Conservation (phyloP, 2,329 filamentous ascomycete species). For the Claviceps arundinis region DNA sequence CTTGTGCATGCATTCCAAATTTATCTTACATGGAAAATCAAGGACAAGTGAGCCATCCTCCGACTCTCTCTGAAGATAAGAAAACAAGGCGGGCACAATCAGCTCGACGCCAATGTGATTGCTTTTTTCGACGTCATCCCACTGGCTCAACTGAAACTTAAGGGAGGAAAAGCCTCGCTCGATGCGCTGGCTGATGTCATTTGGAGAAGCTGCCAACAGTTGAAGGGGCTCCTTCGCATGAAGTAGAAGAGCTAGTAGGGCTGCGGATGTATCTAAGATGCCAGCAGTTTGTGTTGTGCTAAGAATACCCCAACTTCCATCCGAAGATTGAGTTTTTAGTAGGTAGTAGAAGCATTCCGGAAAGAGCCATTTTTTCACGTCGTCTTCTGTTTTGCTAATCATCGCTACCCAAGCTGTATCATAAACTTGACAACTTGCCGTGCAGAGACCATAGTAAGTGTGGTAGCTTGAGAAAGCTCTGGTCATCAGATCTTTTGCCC, state of each 20-base stretch:
- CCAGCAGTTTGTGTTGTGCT: conserved; percentile 5
- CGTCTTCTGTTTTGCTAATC: conserved; percentile 3
- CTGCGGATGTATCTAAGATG: conserved; percentile 9
- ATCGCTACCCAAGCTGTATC: conserved; percentile 11
- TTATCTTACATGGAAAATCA: neutral
- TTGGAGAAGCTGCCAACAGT: conserved; percentile 1
- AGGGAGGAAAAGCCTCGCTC: conserved; percentile 1
- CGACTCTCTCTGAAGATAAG: conserved; percentile 1
- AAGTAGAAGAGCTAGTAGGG: conserved; percentile 6
- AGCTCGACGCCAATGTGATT: conserved; percentile 11
- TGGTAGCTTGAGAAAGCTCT: neutral
- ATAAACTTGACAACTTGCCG: conserved; percentile 2
- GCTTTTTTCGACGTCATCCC: conserved; percentile 4
- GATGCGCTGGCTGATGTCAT: neutral
- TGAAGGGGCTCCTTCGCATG: conserved; percentile 3
- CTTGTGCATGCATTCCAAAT: conserved; percentile 1
- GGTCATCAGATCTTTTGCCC: neutral
- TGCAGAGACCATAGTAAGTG: neutral
- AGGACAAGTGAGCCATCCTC: neutral
- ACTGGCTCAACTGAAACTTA: neutral
- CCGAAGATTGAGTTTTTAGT: conserved; percentile 3
- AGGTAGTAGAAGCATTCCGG: conserved; percentile 9
- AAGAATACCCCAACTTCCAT: conserved; percentile 4
- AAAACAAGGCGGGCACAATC: conserved; percentile 7
- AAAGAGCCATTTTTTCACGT: conserved; percentile 6